These are phyloP conservation scores for Globisporangium rhizosaccharum DNA, from an alignment of 352 stramenopile genomes.

Conservation along the genomic window DNA sequence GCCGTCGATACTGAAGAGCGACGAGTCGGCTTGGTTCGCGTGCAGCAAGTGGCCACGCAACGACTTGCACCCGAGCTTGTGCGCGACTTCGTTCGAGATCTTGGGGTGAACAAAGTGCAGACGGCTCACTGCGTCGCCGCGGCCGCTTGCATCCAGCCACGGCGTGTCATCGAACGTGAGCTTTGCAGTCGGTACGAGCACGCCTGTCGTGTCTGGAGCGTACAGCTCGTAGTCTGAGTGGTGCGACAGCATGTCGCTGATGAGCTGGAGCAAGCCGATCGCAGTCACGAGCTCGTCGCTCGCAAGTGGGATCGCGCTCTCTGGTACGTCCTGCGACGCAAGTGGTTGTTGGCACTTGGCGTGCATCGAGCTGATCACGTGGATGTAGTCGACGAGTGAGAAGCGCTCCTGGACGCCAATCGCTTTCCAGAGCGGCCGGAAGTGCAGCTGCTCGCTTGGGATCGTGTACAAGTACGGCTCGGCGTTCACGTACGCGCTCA, in stretches of 20 bases:
- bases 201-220: slow-evolving; percentile 37
- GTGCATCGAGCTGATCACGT: slow-evolving; percentile 51
- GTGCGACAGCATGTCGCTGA: slow-evolving; percentile 55
- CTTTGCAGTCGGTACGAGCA: slow-evolving; percentile 33
- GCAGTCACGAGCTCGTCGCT: slow-evolving; percentile 41
- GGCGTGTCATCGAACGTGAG: slow-evolving; percentile 67
- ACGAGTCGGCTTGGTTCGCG: slow-evolving; percentile 35
- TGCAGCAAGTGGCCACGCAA: slow-evolving; percentile 49
- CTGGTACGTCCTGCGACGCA: slow-evolving; percentile 9
- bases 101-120: slow-evolving; percentile 63
- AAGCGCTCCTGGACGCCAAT: slow-evolving; percentile 64
- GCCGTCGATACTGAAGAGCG: slow-evolving; percentile 31
- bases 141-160: slow-evolving; percentile 53
- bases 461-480: slow-evolving; percentile 62
- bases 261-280: slow-evolving; percentile 60
- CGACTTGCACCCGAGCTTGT: slow-evolving; percentile 58
- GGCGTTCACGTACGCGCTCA: slow-evolving; percentile 41
- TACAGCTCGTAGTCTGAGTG: slow-evolving; percentile 54
- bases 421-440: slow-evolving; percentile 50
- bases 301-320: slow-evolving; percentile 18
- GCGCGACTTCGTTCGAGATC: slow-evolving; percentile 70
- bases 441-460: slow-evolving; percentile 59
- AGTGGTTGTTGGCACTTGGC: slow-evolving; percentile 22
- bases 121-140: slow-evolving; percentile 19
- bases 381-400: slow-evolving; percentile 45